Conservation (phyloP, 176 grass and related monocot genomes). For the Panicum miliaceum region DNA sequence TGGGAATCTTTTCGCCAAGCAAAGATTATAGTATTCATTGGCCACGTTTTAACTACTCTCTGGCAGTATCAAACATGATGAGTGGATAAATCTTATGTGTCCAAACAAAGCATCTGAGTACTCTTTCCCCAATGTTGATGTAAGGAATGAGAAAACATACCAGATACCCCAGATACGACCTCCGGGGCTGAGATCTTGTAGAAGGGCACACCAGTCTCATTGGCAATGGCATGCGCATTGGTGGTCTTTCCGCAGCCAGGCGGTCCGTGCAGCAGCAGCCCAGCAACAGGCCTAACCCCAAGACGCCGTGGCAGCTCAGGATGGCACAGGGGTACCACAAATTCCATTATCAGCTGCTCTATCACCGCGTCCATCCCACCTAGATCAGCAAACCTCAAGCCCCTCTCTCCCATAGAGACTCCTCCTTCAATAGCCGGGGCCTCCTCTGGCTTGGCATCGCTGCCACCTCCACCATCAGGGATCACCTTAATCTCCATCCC, state of each 20-base stretch:
- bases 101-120: background rate
- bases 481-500: too few relatives aligned
- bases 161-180: slow-evolving; percentile 85
- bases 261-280: slow-evolving; percentile 79
- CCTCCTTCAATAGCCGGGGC: too few relatives aligned
- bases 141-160: slow-evolving; percentile 32
- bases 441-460: too few relatives aligned
- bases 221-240: slow-evolving; percentile 82
- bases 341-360: slow-evolving; percentile 87
- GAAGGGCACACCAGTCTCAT: slow-evolving; percentile 85
- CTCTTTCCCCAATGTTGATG: background rate
- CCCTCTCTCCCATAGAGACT: too few relatives aligned
- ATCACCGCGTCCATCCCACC: slow-evolving; percentile 74
- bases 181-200: slow-evolving; percentile 94
- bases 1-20: too few relatives aligned
- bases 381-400: slow-evolving; percentile 64
- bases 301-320: slow-evolving; percentile 68
- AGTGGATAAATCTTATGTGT: background rate
- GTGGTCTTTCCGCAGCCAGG: slow-evolving; percentile 93
- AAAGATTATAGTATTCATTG: background rate
- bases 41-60: background rate
- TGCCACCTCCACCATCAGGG: too few relatives aligned
- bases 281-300: slow-evolving; percentile 76
- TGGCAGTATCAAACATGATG: background rate
- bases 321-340: slow-evolving; percentile 82